Percentiles rank a stretch among this genome's conserved stretches.
Evolutionary conservation across 306 rosid genomes (phyloP).

Genomic region (Citrullus mucosospermus): DNA sequence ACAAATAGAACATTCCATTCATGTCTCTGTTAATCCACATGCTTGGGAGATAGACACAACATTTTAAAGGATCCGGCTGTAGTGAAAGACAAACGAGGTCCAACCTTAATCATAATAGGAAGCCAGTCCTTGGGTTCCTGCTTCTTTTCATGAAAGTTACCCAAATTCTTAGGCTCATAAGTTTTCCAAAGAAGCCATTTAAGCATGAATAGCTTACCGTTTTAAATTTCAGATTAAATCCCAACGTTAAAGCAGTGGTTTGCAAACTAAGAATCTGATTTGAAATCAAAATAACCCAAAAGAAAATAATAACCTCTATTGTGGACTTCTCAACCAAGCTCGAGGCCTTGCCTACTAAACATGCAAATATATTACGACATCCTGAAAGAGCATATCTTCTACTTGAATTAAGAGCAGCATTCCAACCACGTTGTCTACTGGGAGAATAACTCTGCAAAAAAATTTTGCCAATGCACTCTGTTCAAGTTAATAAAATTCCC

Average conservation of each 20-base stretch:
- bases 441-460: too few species aligned
- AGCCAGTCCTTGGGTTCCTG: conserved; percentile 40
- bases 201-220: conserved; percentile 32
- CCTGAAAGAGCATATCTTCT: too few species aligned
- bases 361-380: too few species aligned
- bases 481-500: too few species aligned
- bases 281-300: conserved; percentile 47
- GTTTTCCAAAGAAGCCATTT: conserved; percentile 81
- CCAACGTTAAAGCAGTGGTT: conserved; percentile 77
- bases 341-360: conserved; percentile 24
- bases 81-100: conserved; percentile 75
- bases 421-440: too few species aligned
- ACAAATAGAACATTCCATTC: conserved; percentile 75
- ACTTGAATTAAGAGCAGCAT: too few species aligned
- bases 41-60: conserved; percentile 74
- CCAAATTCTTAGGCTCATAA: conserved; percentile 69
- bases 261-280: conserved; percentile 44
- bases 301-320: conserved; percentile 40
- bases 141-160: conserved; percentile 67
- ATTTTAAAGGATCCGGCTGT: conserved; percentile 86
- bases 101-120: conserved; percentile 37
- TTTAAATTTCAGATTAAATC: conserved; percentile 29
- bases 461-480: too few species aligned
- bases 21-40: conserved; percentile 66
- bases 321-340: conserved; percentile 33